Base-by-base conservation (phyloP, 2,329 filamentous ascomycete genomes). In the Aphanoascus verrucosus region DNA sequence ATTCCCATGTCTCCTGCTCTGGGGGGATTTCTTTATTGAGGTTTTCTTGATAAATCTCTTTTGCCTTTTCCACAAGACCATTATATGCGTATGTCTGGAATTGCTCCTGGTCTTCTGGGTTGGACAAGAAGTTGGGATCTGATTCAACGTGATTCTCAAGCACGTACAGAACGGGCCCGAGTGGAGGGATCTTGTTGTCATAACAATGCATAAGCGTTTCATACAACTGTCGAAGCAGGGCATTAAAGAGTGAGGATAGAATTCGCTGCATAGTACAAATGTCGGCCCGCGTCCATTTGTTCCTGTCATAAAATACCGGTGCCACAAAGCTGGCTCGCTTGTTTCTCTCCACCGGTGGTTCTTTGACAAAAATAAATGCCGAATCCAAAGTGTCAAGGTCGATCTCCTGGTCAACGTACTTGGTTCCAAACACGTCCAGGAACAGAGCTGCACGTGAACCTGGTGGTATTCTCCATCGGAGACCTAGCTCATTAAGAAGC, bases 401-500 rank as follows among this genome's bases (percentile, higher is more conserved):
- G 55, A 95, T 82, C 63, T 94, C 86, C 59, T 87, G 83, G 60
- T 94, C 85, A 44, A 88, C 73, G 64, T 89, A 97, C 67, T 93
- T 93, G 62, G 89, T 85, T 19, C 84, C 79, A 5, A 88, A 79
- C 53, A 94, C 86, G 70, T 97, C 93, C 35, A 97, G 72, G 62
- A 95, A 84, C 5, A 91, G 71, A 5, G 94, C 82, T 49, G 88
- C 77, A 43, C 89, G 81, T 2, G 88, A 88, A 63, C 84, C 88
- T 59, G 85, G 83, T 1, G 91, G 89, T 57, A 98, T 78, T 48
- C 93, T 84, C 93, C 93, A 98, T 62, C 90, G 82, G 57, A 88
- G 74, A 55, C 85, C 87, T 54, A 96, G 77, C 67, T 97, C 91
- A 56, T 85, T 86, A 57, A 98, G 71, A 44, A 98, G 74, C 53